Base-by-base conservation (phyloP, 2,329 filamentous ascomycete species). In the Aspergillus brasiliensis region DNA sequence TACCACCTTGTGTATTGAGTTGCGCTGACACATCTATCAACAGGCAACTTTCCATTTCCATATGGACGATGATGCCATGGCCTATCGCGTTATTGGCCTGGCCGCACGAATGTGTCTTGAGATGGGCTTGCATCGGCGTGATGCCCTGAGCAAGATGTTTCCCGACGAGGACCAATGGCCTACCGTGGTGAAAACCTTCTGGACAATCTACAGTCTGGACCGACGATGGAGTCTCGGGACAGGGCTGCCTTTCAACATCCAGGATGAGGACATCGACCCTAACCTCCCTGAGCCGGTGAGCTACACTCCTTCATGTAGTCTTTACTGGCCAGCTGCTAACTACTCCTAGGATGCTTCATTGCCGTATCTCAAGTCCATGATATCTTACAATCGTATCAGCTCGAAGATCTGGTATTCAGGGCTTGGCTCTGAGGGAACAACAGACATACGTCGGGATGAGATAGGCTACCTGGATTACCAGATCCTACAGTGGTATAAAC, bases 201-300 rank as follows among this genome's bases (percentile, higher is more conserved):
- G 91, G 93, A 87, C 89, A 1, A 87, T 92, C 17, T 96, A 95
- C 70, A 88, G 92, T 3, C 81, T 97, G 40, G 93, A 97, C 72
- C 83, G 92, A 40, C 84, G 92, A 53, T 97, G 92, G 92, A 92
- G 90, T 64, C 91, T 97, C 67, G 91, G 89, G n/a, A 93, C 91
- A 0, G 92, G 92, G 0, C 83, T 97, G 74, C 92, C 92, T 0
- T 96, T 92, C 77, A 88, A 91, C 2, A 81, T 96, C 37, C 89
- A 94, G 65, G 92, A 97, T 69, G 85, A 90, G 15, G 92, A 96
- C 71, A 91, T 97, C 61, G 92, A 97, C 69, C 86, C 88, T 0
- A 84, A 85, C 54, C 78, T 97, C 21, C 91, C 91, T 2, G 88
- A 90, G 69, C 92, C 92, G 27, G 92, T 96, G 79, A 73, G 78